Evolutionary conservation across 805 yeast genomes (phyloP), one percentile per base, ranked within the genome.

Genomic region (Maudiozyma bulderi): DNA sequence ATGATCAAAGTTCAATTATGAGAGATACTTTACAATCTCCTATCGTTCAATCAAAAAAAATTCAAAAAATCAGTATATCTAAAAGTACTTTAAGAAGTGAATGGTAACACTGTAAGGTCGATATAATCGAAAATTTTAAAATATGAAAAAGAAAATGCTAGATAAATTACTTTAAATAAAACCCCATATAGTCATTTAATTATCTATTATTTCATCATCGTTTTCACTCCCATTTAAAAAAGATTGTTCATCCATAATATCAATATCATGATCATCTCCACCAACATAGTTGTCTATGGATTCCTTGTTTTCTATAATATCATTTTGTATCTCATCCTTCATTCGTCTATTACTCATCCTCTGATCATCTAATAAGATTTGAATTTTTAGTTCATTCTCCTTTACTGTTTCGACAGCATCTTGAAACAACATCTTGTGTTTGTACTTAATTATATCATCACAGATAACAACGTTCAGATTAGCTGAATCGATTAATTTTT

Each of bases 11-110:
- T 44, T 56, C 59, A 13, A 49, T 52, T 13, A 29, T 51, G 3
- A 49, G 50, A 3, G 60, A 59, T 33, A 59, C 56, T 8, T 37
- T 51, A 39, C 40, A 14, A 6, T 11, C 40, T 20, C 8, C 14
- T 33, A 10, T 40, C 5, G 40, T 13, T 8, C 20, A 31, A 15
- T 53, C 58, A 10, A 52, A 52, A 20, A 64, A 64, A 43, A 52
- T 58, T 10, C 51, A 63, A 43, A 64, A 62, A 46, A 61, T 63
- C 20, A 64, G 68, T 49, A 64, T 62, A 14, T 63, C 67, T 1
- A 63, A 63, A 44, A 61, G 61, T 47, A 57, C 66, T 1, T 48
- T 64, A 46, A 57, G 53, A 49, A 64, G 68, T 43, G 45, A 48
- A 7, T 64, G 66, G 66, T 64, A 46, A 49, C 4, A 35, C 6